phyloP scores from a whole-genome alignment of 176 grass and related monocot species.

The Neostapfia colusana region DNA sequence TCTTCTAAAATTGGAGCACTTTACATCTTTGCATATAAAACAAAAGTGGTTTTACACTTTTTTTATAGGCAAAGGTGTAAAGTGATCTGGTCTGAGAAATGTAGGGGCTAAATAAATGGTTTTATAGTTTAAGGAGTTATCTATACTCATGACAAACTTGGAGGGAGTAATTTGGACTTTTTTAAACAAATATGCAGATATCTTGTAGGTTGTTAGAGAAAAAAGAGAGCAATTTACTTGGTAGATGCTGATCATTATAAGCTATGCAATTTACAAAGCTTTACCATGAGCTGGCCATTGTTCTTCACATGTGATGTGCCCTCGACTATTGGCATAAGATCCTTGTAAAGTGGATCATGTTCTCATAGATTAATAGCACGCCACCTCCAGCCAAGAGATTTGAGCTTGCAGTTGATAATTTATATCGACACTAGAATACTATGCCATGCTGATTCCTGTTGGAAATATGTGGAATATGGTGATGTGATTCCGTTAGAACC shows the following conservation, averaged over 20 bases:
- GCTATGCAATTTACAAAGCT: not conserved
- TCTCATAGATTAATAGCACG: not conserved
- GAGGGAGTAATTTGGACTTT: too few relatives aligned
- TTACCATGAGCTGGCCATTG: not conserved
- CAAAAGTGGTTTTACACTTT: too few relatives aligned
- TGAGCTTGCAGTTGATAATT: not conserved
- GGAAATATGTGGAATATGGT: conserved; percentile 18
- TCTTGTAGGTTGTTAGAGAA: not conserved
- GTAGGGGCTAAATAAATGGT: too few relatives aligned
- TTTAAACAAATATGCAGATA: not conserved
- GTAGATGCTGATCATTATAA: not conserved
- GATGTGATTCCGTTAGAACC: conserved; percentile 1
- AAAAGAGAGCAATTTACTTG: not conserved
- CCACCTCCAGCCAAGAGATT: conserved; percentile 19
- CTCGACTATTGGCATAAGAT: conserved; percentile 15
- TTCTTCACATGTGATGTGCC: conserved; percentile 23
- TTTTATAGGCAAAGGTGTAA: too few relatives aligned
- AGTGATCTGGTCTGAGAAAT: too few relatives aligned
- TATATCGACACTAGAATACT: not conserved
- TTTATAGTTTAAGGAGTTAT: too few relatives aligned
- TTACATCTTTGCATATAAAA: too few relatives aligned
- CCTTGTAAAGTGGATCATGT: conserved; percentile 16
- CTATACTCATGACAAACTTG: too few relatives aligned
- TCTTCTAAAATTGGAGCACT: too few relatives aligned
- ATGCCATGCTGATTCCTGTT: conserved; percentile 21